Evolutionary conservation across 2,329 filamentous ascomycete species (phyloP).

Genomic region (Aspergillus pseudotamarii): DNA sequence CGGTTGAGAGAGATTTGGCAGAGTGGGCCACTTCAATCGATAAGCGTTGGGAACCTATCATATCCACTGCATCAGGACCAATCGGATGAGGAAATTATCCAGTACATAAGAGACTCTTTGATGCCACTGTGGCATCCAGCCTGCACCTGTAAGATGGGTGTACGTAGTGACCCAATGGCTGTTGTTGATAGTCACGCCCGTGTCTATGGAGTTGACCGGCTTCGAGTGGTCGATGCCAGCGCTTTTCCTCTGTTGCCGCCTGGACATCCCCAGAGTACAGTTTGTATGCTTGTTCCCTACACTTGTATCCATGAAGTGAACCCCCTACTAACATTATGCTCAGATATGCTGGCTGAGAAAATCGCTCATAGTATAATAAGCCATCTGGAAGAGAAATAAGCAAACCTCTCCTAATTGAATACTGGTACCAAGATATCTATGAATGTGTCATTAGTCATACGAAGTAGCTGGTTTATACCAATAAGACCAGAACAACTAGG

Average conservation of each 20-base stretch:
- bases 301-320: neutral
- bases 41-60: neutral
- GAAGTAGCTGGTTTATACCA: neutral
- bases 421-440: no score
- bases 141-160: conserved; percentile 11
- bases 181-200: conserved; percentile 5
- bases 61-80: neutral
- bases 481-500: neutral
- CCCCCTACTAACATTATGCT: neutral
- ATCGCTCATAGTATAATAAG: neutral
- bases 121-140: conserved; percentile 5
- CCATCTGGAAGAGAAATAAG: neutral
- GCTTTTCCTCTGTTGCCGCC: conserved; percentile 7
- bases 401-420: no score
- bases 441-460: no score
- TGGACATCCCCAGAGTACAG: conserved; percentile 4
- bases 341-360: neutral
- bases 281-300: neutral
- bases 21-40: neutral
- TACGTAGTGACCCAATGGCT: neutral
- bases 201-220: conserved; percentile 4
- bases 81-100: neutral
- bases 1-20: conserved; percentile 41
- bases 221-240: conserved; percentile 13
- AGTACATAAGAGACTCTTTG: neutral